Evolutionary conservation across 2,329 filamentous ascomycete species (phyloP).

Genomic region (Neospermospora avenae): DNA sequence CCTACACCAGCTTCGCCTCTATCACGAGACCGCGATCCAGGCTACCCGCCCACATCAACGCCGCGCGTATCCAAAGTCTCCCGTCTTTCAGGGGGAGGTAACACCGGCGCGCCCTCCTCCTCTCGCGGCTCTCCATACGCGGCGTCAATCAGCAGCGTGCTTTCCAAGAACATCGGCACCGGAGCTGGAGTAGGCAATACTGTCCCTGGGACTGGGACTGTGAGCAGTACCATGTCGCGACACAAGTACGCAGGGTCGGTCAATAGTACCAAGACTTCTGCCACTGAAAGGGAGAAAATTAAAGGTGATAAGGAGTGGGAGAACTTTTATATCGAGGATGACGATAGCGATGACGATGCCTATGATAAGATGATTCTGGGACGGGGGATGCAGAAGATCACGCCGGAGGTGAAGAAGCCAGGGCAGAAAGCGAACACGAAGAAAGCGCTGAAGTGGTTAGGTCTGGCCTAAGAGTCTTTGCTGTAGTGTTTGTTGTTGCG

Average conservation of each 20-base stretch:
- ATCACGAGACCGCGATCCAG: constrained; percentile 11
- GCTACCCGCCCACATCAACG: constrained; percentile 5
- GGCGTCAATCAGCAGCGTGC: constrained; percentile 1
- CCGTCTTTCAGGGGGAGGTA: constrained; percentile 9
- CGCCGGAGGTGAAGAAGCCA: constrained; percentile 18
- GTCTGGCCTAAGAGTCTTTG: constrained; percentile 28
- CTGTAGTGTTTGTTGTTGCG: neutral
- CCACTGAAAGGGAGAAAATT: constrained; percentile 11
- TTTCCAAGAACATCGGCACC: neutral
- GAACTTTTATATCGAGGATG: constrained; percentile 33
- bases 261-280: constrained; percentile 15
- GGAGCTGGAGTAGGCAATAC: neutral
- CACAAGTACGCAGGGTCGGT: constrained; percentile 15
- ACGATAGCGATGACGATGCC: constrained; percentile 35
- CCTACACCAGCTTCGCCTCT: constrained; percentile 5
- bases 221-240: neutral
- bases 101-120: neutral
- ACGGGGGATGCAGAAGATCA: constrained; percentile 19
- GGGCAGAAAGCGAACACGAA: constrained; percentile 28
- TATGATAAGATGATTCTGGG: constrained; percentile 35
- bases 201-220: neutral
- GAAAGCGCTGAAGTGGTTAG: constrained; percentile 40
- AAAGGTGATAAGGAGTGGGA: constrained; percentile 28
- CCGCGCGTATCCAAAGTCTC: constrained; percentile 12
- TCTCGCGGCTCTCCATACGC: neutral